Base-by-base conservation (phyloP, 352 stramenopile genomes). In the Phytophthora pisi region DNA sequence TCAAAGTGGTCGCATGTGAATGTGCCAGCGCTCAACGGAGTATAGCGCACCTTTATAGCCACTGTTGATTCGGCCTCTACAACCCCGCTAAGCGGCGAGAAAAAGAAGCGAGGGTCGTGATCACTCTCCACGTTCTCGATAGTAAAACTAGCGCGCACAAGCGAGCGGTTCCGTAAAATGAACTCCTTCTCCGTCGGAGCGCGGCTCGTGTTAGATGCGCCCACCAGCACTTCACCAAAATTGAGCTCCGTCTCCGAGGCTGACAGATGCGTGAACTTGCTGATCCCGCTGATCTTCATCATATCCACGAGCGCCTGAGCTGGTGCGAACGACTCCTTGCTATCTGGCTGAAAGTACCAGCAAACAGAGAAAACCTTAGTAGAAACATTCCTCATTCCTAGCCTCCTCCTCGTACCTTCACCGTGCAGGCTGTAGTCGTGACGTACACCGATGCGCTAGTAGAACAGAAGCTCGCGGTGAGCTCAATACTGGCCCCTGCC, bases 1-100 rank as follows among this genome's bases (percentile, higher is more conserved):
- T 97, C 73, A 64, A 97, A 98, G 64, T 96, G 83, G 49, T 98
- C 95, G 38, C 84, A 96, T 7, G 89, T 96, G 66, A 96, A 98
- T 9, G 75, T 95, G 3, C 95, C 94, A 0, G 83, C 81, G 30
- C 88, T 95, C 11, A 90, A 55, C 13, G 94, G 89, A 36, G 74
- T 84, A 65, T 97, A 98, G 3, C 72, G 72, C 18, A 97, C 82
- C 30, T 75, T 88, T 11, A 98, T 71, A 0, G 78, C 59, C 36
- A 90, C 49, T 20, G 72, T 79, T n/a, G 79, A 87, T 55, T 97
- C 88, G 30, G 92, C 87, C 1, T 70, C 65, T 2, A 98, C 84
- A 18, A 96, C 73, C 8, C 90, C 90, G 18, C 51, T 72, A 0
- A 77, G 67, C 0, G 92, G 93, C 2, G 77, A 75, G 50, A 98